Percentiles rank a stretch among this genome's conserved stretches.
These are phyloP conservation scores for Eustoma russellianum DNA, from an alignment of 257 asterid species.

Conservation along the genomic window DNA sequence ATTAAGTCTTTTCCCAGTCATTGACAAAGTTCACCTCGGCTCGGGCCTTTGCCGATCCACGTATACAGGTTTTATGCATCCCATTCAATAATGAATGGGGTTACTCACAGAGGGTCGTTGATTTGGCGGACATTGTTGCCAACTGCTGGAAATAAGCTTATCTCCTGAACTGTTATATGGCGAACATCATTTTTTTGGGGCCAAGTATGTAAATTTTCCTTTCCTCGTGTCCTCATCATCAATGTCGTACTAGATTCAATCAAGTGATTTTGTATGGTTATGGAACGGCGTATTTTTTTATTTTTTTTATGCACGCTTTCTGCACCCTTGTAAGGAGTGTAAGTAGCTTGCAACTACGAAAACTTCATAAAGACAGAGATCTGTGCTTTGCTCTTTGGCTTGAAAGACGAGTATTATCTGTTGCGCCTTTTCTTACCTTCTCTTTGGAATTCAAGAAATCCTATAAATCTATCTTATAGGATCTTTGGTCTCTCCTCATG, in stretches of 20 bases:
- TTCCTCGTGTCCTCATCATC: conserved; percentile 12
- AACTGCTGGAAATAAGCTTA: conserved; percentile 66
- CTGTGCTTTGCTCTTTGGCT: too few relatives aligned
- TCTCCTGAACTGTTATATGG: neutral
- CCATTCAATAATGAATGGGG: conserved; percentile 99
- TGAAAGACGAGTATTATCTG: too few relatives aligned
- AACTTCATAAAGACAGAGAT: too few relatives aligned
- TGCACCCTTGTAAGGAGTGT: conserved; percentile 3
- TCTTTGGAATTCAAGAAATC: too few relatives aligned
- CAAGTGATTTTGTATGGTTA: conserved; percentile 22
- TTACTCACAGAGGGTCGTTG: conserved; percentile 99
- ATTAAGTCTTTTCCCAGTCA: too few relatives aligned
- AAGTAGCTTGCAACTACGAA: neutral
- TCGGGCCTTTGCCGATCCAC: too few relatives aligned
- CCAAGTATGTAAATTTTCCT: conserved; percentile 37
- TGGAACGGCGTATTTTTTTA: conserved; percentile 8
- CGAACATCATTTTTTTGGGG: conserved; percentile 2
- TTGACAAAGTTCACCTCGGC: too few relatives aligned
- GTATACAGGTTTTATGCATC: too few relatives aligned
- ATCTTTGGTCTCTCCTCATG: too few relatives aligned
- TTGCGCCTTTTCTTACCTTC: too few relatives aligned
- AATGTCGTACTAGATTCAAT: conserved; percentile 29
- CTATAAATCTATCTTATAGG: too few relatives aligned
- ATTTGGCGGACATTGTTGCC: conserved; percentile 95
- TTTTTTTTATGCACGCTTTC: neutral